Base-by-base conservation (phyloP, 1,139 yeast genomes). In the Yamadazyma kanchanaburiensis region DNA sequence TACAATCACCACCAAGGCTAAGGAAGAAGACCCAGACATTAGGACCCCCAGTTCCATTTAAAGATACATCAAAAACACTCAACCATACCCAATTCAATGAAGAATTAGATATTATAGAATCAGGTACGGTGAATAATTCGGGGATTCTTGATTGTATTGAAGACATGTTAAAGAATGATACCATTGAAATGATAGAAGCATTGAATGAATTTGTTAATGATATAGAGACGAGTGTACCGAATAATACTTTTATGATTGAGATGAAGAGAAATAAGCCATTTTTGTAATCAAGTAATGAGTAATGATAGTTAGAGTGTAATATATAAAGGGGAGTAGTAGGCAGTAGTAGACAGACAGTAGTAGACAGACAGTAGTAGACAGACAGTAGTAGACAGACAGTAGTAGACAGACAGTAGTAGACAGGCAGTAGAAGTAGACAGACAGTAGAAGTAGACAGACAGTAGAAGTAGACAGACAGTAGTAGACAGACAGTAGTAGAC, bases 81-180 rank as follows among this genome's bases (percentile, higher is more conserved):
- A 26, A 27, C 21, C 35, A 25, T 20, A 17, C 10, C 3, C 10
- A 8, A 12, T 31, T 24, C 14, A 18, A 7, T 4, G 16, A 13
- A 10, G 38, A 35, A 21, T 25, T 37, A 5, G 18, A 26, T 4
- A 16, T 35, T 1, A 26, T 41, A n/a, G 20, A 33, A 3, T 25
- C 33, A 9, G 36, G 46, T 5, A 17, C 27, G 9, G 22, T 21
- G 4, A 31, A 40, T 24, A 37, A 30, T 24, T 25, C 10, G 12
- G 24, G 30, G 11, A 31, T 46, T 15, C 27, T 46, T 6, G 46
- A 45, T 7, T 45, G 48, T 28, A 32, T 45, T 31, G 31, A 35
- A 22, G 47, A 46, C n/a, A 46, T 46, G 49, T 8, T 39, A 9
- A 15, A 13, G 3, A 36, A 39, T 12, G 49, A 46, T 12, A 36